Base-by-base conservation (phyloP, 306 rosid species). In the Dryas alaskensis region DNA sequence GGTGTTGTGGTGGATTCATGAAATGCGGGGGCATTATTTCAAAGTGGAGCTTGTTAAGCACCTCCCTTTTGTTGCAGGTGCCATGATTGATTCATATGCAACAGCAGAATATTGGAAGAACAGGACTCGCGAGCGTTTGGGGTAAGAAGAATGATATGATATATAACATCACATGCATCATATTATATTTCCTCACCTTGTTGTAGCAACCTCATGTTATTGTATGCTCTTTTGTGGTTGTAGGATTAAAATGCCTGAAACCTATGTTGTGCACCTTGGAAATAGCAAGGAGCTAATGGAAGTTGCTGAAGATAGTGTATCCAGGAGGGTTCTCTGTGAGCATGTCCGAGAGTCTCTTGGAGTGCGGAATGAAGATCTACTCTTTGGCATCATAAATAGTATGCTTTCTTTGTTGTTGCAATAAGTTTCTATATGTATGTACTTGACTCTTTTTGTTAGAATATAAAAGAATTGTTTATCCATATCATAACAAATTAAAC, bases 1-100 rank as follows among this genome's bases (percentile, higher is more conserved):
- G 92, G 95, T 92, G 81, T 88, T 94, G 71, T 94, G 99, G 99
- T 94, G 99, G 99, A 94, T 94, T 86, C 99, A 91, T 84, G 97
- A 94, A 81, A 94, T 94, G 97, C 94, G 97, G 44, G 97, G 97
- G 82, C 88, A 94, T 83, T 94, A 94, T 86, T 94, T 94, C 96
- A 91, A 88, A 80, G 78, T 84, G 89, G 98, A 88, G 81, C 89
- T 89, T 87, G 98, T 94, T 84, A 91, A 89, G 97, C 97, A 91
- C 86, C 97, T 94, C 87, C 98, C 96, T 84, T 89, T 83, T 82
- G 97, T 91, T 87, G 97, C 95, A 71, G 98, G 98, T 83, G 95
- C 95, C 78, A 94, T 94, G 96, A 94, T 94, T 70, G 98, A 94
- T 87, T 94, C 98, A 16, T 92, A 91, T 60, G 81, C 89, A 62